These are phyloP conservation scores for Pichia paraexigua DNA, from an alignment of 805 yeast genomes.

Conservation along the genomic window DNA sequence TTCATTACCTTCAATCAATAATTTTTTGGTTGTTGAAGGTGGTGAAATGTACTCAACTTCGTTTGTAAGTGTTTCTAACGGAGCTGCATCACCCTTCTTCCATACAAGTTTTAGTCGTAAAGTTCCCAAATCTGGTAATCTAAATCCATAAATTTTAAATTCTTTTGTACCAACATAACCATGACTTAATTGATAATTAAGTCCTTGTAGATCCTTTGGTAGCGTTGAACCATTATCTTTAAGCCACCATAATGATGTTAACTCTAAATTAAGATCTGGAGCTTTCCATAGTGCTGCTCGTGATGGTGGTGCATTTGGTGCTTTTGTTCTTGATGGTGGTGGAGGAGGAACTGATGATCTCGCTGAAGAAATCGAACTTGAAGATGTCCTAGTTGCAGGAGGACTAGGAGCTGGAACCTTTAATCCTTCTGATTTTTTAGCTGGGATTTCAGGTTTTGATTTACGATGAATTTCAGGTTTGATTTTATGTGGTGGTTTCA, in stretches of 20 bases:
- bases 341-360: slow-evolving; percentile 6
- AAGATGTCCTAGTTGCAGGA: neutral
- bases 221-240: slow-evolving; percentile 20
- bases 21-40: slow-evolving; percentile 32
- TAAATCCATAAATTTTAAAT: slow-evolving; percentile 29
- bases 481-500: slow-evolving; percentile 1
- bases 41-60: slow-evolving; percentile 34
- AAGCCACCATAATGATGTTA: slow-evolving; percentile 41
- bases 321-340: slow-evolving; percentile 5
- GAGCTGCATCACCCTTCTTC: slow-evolving; percentile 24
- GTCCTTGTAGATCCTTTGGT: slow-evolving; percentile 34
- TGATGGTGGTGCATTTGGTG: slow-evolving; percentile 32
- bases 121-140: slow-evolving; percentile 37
- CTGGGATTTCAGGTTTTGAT: slow-evolving; percentile 9
- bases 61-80: slow-evolving; percentile 22
- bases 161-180: slow-evolving; percentile 24
- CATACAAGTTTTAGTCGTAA: slow-evolving; percentile 32
- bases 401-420: slow-evolving; percentile 7
- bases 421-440: neutral
- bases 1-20: slow-evolving; percentile 28
- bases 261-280: slow-evolving; percentile 36
- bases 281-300: slow-evolving; percentile 20
- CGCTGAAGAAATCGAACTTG: slow-evolving; percentile 8
- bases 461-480: slow-evolving; percentile 8
- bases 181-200: slow-evolving; percentile 27